These are phyloP conservation scores for Globisporangium sylvaticum DNA, from an alignment of 352 stramenopile genomes.

Conservation along the genomic window DNA sequence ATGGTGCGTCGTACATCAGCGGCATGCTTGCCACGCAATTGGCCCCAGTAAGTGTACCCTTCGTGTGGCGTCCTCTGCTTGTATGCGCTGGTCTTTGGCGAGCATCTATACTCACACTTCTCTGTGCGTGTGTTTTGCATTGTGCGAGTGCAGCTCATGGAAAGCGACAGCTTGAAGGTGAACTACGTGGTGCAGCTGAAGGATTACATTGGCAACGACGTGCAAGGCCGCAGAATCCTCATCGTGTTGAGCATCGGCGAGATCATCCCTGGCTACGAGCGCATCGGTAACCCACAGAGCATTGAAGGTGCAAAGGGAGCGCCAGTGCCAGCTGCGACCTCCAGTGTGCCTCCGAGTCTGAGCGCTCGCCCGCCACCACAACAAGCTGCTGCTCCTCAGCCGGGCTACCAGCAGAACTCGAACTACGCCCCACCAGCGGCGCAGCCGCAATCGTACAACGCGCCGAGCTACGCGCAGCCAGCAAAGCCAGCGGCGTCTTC, in stretches of 20 bases:
- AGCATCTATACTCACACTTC: neutral
- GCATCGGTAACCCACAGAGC: conserved; percentile 70
- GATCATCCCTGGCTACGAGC: conserved; percentile 67
- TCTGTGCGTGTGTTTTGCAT: neutral
- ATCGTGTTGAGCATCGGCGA: conserved; percentile 83
- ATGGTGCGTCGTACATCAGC: conserved; percentile 78
- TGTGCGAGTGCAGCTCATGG: conserved; percentile 56
- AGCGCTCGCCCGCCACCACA: conserved; percentile 23
- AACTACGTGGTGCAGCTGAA: conserved; percentile 86
- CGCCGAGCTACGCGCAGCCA: conserved; percentile 22
- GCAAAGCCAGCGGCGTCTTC: conserved; percentile 24
- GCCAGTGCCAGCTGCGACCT: conserved; percentile 21
- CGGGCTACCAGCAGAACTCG: conserved; percentile 34
- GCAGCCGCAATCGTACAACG: conserved; percentile 14
- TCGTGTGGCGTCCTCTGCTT: too few relatives aligned
- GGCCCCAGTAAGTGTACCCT: conserved; percentile 40
- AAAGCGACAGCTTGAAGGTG: conserved; percentile 73
- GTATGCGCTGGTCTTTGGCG: neutral
- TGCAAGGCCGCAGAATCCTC: conserved; percentile 80
- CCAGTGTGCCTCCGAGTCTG: conserved; percentile 19
- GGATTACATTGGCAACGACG: conserved; percentile 80
- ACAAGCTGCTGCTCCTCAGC: conserved; percentile 17
- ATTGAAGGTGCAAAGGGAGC: conserved; percentile 66
- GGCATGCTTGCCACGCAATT: conserved; percentile 85
- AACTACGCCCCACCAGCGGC: conserved; percentile 21